Evolutionary conservation across 495 filamentous ascomycete genomes (phyloP), one percentile per base, ranked within the genome.

Genomic region (Podospora fimiseda): DNA sequence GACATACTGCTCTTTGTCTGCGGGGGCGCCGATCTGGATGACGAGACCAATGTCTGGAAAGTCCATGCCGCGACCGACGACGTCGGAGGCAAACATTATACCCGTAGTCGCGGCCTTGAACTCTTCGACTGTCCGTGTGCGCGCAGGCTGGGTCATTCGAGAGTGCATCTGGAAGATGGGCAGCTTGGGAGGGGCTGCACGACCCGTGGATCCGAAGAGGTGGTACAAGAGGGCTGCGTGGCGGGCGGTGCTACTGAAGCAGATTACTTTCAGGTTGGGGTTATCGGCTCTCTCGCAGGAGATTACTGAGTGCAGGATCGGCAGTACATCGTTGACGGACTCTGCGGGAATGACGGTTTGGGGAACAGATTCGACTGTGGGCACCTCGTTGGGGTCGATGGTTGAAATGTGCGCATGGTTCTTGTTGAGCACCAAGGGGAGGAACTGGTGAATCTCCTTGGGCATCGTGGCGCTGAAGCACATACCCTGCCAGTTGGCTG

Each of bases 241-340:
- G 76, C 93, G 81, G 62, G 92, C 88, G 61, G 92, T 97, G 78
- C 95, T 95, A 79, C 91, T 93, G 86, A 97, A 97, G 75, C 96
- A 92, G 70, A 97, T 88, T 55, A 93, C 92, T 74, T 68, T 68
- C 52, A 68, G 59, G 5, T 44, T 21, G 19, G 94, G 89, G 61
- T 90, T 95, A 74, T 59, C 95, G 67, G 94, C 85, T 33, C 86
- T 93, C 76, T 96, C 93, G 76, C 95, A 95, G 47, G 61, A 91
- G 73, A 78, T 94, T 85, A 69, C 86, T 88, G 50, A 56, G 43
- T 68, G 65, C 30, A 97, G 86, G 38, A 90, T 96, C 69, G 95
- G 91, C 52, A 97, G 61, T 67, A 95, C 88, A 50, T 93, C 89
- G 64, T 95, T 88, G 52, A 96, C 90, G 30, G 81, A 83, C 9